phyloP scores from a whole-genome alignment of 192 early-diverging fungal species.

The Phlyctochytrium bullatum region DNA sequence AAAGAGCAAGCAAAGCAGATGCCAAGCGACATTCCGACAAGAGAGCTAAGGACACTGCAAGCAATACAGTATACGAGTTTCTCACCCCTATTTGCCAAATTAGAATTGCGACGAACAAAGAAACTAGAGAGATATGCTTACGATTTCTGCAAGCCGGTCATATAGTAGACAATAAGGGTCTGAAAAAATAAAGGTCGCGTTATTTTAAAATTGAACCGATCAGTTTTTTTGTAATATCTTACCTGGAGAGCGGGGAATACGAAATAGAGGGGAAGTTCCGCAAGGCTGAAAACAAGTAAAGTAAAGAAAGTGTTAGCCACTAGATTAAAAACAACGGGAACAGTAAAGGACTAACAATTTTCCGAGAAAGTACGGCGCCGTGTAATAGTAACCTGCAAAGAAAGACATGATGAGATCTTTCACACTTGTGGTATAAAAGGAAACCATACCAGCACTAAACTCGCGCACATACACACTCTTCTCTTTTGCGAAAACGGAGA shows the following conservation, averaged over 20 bases:
- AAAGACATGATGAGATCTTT: neutral
- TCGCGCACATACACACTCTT: slow-evolving; percentile 53
- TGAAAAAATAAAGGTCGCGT: too few species aligned
- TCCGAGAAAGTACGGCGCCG: slow-evolving; percentile 47
- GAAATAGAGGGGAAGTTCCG: slow-evolving; percentile 54
- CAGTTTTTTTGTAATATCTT: too few species aligned
- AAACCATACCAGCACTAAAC: slow-evolving; percentile 26
- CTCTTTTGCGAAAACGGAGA: slow-evolving; percentile 48
- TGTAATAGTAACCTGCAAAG: slow-evolving; percentile 41
- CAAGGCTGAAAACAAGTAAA: slow-evolving; percentile 23
- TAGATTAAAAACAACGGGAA: neutral
- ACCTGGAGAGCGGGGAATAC: slow-evolving; percentile 35
- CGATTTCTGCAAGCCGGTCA: slow-evolving; percentile 45
- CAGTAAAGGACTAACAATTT: slow-evolving; percentile 31
- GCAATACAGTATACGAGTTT: neutral
- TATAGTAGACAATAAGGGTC: slow-evolving; percentile 48
- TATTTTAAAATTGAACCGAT: too few species aligned
- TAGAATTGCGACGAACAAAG: too few species aligned
- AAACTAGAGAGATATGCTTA: too few species aligned
- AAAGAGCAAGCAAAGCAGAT: slow-evolving; percentile 44
- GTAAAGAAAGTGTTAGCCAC: neutral
- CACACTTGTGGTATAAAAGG: too few species aligned
- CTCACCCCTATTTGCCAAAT: too few species aligned
- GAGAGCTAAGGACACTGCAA: slow-evolving; percentile 17
- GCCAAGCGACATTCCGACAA: slow-evolving; percentile 50